Evolutionary conservation across 2,329 filamentous ascomycete species (phyloP).

Genomic region (Pseudopithomyces chartarum): DNA sequence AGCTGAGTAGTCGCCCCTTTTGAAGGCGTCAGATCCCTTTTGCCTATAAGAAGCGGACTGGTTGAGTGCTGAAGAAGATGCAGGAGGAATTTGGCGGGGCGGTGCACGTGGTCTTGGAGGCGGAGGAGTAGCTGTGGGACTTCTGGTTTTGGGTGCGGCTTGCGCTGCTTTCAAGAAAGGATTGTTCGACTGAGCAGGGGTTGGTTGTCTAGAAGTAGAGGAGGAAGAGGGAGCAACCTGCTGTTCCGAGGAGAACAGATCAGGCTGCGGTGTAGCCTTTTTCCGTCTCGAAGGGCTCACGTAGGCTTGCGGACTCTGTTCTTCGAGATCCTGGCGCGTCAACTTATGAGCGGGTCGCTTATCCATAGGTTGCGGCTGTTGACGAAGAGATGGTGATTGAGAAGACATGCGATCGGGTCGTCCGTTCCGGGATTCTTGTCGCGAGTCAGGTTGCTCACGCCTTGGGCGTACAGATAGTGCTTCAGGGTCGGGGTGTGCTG

Average conservation of each 20-base stretch:
- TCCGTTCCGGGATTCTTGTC: conserved; percentile 24
- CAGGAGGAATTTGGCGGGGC: conserved; percentile 65
- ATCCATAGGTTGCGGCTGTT: conserved; percentile 34
- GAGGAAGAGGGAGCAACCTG: conserved; percentile 26
- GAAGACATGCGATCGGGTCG: conserved; percentile 44
- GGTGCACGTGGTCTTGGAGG: conserved; percentile 55
- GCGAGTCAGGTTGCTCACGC: conserved; percentile 25
- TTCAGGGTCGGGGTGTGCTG: conserved; percentile 28
- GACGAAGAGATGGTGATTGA: conserved; percentile 47
- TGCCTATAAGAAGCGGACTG: conserved; percentile 78
- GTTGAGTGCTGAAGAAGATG: conserved; percentile 72
- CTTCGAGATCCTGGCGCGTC: conserved; percentile 74
- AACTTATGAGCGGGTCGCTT: conserved; percentile 63
- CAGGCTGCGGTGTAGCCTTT: conserved; percentile 61
- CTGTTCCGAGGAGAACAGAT: conserved; percentile 61
- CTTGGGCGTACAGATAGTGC: conserved; percentile 27
- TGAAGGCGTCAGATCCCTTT: conserved; percentile 86
- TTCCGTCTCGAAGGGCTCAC: conserved; percentile 84
- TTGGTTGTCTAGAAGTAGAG: conserved; percentile 31
- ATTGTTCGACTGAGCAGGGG: conserved; percentile 45
- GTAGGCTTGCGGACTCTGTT: conserved; percentile 82
- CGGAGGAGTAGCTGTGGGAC: conserved; percentile 47
- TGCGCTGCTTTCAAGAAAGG: conserved; percentile 41
- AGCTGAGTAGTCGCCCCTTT: conserved; percentile 87
- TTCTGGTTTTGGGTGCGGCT: conserved; percentile 31